Evolutionary conservation across 805 yeast species (phyloP).

Genomic region (Scheffersomyces spartinae): DNA sequence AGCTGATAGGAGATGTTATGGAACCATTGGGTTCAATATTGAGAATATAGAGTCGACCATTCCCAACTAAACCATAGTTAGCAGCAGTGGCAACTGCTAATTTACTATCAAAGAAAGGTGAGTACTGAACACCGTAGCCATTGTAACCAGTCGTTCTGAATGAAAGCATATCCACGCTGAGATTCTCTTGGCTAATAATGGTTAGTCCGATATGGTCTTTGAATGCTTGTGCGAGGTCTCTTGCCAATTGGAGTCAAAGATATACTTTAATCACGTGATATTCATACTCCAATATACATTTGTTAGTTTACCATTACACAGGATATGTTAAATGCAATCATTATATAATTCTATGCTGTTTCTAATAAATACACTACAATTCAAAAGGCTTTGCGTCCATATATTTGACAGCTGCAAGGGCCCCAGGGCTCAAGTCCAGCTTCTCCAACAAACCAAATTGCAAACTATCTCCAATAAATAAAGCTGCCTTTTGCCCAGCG

Average conservation of each 20-base stretch:
- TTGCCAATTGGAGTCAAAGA: no score
- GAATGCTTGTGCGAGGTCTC: no score
- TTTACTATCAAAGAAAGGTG: constrained; percentile 85
- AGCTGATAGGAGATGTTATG: constrained; percentile 42
- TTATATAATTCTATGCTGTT: no score
- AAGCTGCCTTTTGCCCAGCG: constrained; percentile 59
- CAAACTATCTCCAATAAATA: constrained; percentile 66
- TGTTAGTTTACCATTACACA: no score
- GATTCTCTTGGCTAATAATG: no score
- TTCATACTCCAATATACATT: no score
- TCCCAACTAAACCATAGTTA: constrained; percentile 89
- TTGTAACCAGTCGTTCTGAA: constrained; percentile 71
- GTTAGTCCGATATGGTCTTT: no score
- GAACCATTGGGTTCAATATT: constrained; percentile 57
- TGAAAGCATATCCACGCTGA: constrained; percentile 59
- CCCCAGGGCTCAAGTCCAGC: constrained; percentile 15
- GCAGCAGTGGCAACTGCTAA: constrained; percentile 86
- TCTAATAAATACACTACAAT: no score
- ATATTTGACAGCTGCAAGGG: no score
- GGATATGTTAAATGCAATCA: no score
- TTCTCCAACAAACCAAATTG: constrained; percentile 42
- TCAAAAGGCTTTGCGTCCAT: no score
- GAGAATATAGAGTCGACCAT: constrained; percentile 69
- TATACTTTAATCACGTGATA: no score
- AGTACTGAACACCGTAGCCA: constrained; percentile 81